Conservation (phyloP, 2,329 filamentous ascomycete genomes). For the Sphaerulina populicola region DNA sequence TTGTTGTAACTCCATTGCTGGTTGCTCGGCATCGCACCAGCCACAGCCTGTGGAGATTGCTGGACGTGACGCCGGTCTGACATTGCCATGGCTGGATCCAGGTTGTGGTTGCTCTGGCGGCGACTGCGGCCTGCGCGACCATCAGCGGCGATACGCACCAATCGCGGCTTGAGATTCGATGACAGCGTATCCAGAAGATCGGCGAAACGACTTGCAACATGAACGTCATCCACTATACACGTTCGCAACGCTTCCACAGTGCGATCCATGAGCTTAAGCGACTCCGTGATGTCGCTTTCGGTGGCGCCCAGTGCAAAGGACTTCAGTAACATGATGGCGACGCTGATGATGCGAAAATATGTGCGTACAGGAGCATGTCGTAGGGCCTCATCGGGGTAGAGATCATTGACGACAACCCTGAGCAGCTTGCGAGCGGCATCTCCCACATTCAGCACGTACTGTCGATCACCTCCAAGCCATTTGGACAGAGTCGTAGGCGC, state of each 20-base stretch:
- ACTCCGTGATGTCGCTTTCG: constrained; percentile 67
- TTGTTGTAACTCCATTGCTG: constrained; percentile 23
- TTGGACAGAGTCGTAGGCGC: constrained; percentile 40
- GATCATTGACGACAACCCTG: constrained; percentile 64
- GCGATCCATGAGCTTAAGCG: constrained; percentile 64
- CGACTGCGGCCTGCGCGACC: constrained; percentile 24
- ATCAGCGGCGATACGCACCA: constrained; percentile 52
- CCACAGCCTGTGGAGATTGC: constrained; percentile 16
- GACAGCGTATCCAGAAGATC: constrained; percentile 74
- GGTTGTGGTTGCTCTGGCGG: constrained; percentile 18
- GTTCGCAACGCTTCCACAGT: constrained; percentile 66
- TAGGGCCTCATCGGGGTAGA: constrained; percentile 65
- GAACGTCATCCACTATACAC: constrained; percentile 76
- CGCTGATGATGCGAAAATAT: constrained; percentile 78
- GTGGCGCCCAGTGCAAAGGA: constrained; percentile 75
- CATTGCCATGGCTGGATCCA: constrained; percentile 6
- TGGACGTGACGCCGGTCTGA: constrained; percentile 11
- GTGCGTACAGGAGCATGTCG: constrained; percentile 77
- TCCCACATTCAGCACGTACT: constrained; percentile 62
- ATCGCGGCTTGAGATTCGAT: constrained; percentile 62
- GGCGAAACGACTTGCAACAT: constrained; percentile 75
- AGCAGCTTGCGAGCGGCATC: constrained; percentile 70
- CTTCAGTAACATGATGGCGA: constrained; percentile 75
- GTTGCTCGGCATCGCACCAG: constrained; percentile 13
- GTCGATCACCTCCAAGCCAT: constrained; percentile 52